phyloP scores from a whole-genome alignment of 2,329 filamentous ascomycete genomes.

The Teratosphaeria gauchensis region DNA sequence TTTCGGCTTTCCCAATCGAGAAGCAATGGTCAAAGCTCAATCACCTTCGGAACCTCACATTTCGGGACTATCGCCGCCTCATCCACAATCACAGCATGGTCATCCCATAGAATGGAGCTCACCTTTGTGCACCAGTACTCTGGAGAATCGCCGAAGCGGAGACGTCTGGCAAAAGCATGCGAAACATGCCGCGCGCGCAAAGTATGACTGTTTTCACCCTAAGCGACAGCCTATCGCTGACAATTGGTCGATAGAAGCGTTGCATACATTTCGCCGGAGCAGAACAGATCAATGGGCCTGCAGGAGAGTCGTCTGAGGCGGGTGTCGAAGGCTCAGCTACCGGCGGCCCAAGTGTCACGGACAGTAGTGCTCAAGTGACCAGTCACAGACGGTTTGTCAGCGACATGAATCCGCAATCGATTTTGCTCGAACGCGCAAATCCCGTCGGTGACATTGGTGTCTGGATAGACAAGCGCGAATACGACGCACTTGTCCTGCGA shows the following conservation, averaged over 20 bases:
- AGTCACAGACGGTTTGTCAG: slow-evolving; percentile 30
- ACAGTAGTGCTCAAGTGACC: neutral
- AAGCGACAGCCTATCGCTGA: neutral
- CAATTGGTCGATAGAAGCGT: slow-evolving; percentile 18
- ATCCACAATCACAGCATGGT: neutral
- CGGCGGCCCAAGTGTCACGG: neutral
- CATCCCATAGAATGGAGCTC: slow-evolving; percentile 16
- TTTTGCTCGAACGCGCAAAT: slow-evolving; percentile 32
- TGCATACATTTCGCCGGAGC: slow-evolving; percentile 20
- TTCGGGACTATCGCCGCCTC: neutral
- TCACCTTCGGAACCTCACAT: neutral
- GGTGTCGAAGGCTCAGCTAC: neutral
- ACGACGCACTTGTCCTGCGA: slow-evolving; percentile 19
- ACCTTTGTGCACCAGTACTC: slow-evolving; percentile 26
- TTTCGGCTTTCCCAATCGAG: neutral
- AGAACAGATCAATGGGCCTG: slow-evolving; percentile 1
- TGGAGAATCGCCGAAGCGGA: slow-evolving; percentile 22
- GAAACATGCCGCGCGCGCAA: slow-evolving; percentile 23
- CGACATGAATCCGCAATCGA: slow-evolving; percentile 39
- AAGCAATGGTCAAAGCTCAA: neutral
- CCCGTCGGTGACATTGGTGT: slow-evolving; percentile 18
- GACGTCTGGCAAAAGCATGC: slow-evolving; percentile 25
- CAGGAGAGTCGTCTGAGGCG: neutral
- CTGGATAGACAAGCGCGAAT: slow-evolving; percentile 27
- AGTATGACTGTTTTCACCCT: slow-evolving; percentile 6